Conservation (phyloP, 495 filamentous ascomycete species). For the Immersiella caudata region DNA sequence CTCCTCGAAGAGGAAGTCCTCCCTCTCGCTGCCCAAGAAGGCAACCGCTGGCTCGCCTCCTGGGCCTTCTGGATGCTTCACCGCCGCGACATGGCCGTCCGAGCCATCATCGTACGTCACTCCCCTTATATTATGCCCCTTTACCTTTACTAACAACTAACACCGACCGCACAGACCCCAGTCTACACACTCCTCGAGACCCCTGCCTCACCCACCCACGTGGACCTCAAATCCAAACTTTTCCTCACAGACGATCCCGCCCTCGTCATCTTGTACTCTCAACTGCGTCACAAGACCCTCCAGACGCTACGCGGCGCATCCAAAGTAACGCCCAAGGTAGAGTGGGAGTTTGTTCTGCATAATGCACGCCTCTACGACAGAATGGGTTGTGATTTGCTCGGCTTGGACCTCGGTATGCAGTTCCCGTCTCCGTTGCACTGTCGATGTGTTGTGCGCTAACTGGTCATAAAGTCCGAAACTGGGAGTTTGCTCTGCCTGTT, state of each 20-base stretch:
- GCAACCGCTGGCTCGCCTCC: constrained; percentile 90
- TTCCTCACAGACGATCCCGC: constrained; percentile 91
- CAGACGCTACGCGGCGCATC: constrained; percentile 84
- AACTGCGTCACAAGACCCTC: constrained; percentile 81
- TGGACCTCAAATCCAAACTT: constrained; percentile 66
- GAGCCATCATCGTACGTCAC: constrained; percentile 67
- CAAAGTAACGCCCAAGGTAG: constrained; percentile 74
- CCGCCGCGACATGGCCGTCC: constrained; percentile 79
- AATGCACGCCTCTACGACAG: constrained; percentile 87
- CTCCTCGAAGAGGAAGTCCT: constrained; percentile 82
- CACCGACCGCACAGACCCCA: constrained; percentile 58
- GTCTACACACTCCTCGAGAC: constrained; percentile 70
- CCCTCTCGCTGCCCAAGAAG: constrained; percentile 72
- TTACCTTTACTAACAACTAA: background rate
- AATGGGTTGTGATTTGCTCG: constrained; percentile 96
- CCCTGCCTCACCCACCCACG: constrained; percentile 44
- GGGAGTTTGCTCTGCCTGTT: constrained; percentile 74
- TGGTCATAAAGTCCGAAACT: constrained; percentile 64
- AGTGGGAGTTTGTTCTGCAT: constrained; percentile 89
- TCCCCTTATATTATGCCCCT: background rate
- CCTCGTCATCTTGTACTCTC: constrained; percentile 81
- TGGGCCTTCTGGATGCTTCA: constrained; percentile 97
- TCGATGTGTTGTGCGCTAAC: background rate
- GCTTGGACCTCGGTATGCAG: constrained; percentile 69
- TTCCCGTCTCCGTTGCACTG: background rate